These are phyloP conservation scores for Fusarium sp. DNA, from an alignment of 2,329 filamentous ascomycete species.

Conservation along the genomic window DNA sequence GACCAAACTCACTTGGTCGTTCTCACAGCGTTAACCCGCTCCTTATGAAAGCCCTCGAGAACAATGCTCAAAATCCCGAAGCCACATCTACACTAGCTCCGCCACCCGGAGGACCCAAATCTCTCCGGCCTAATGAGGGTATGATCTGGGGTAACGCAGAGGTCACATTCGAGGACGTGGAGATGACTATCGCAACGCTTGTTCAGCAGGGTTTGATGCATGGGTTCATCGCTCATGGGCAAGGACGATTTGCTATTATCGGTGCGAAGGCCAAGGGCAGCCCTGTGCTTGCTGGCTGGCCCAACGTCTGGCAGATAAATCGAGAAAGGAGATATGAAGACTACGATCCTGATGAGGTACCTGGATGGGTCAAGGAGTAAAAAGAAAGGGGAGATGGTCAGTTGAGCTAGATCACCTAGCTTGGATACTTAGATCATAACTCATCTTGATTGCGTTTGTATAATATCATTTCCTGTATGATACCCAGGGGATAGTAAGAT, in stretches of 20 bases:
- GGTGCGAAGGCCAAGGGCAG: conserved; percentile 75
- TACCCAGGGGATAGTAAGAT: conserved; percentile 28
- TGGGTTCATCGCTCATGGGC: conserved; percentile 84
- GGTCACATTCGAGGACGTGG: conserved; percentile 72
- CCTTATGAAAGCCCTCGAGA: conserved; percentile 62
- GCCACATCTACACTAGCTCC: conserved; percentile 55
- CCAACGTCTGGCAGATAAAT: conserved; percentile 76
- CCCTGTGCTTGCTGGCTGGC: conserved; percentile 78
- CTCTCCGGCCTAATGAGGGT: conserved; percentile 66
- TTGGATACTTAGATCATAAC: neutral
- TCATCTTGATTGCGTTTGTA: conserved; percentile 24
- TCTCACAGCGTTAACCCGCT: conserved; percentile 59
- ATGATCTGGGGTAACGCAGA: conserved; percentile 71
- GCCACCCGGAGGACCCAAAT: conserved; percentile 57
- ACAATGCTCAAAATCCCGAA: conserved; percentile 53
- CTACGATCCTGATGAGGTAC: conserved; percentile 71
- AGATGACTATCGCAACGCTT: conserved; percentile 79
- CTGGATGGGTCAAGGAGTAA: conserved; percentile 75
- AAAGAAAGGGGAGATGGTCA: neutral
- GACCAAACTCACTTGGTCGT: conserved; percentile 46
- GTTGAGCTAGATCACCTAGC: neutral
- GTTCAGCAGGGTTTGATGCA: conserved; percentile 83
- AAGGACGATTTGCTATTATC: conserved; percentile 81
- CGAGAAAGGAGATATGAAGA: conserved; percentile 66
- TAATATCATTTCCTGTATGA: conserved; percentile 24